These are phyloP conservation scores for Starmera caribaea DNA, from an alignment of 805 yeast species.

Conservation along the genomic window DNA sequence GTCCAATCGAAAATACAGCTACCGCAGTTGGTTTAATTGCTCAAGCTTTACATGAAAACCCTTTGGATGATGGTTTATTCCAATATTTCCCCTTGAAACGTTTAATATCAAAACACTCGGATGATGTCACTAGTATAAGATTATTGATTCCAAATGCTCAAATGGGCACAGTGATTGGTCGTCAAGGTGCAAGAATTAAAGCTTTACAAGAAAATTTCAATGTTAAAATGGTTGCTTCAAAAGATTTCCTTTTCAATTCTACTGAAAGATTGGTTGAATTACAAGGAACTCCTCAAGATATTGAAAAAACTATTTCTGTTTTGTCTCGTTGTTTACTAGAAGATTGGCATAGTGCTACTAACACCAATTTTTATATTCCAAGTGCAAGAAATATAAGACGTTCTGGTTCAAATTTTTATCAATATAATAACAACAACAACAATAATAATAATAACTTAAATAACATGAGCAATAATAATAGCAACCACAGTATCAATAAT, in stretches of 20 bases:
- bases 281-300: conserved; percentile 64
- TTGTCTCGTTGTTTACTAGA: conserved; percentile 66
- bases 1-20: conserved; percentile 60
- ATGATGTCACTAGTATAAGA: conserved; percentile 50
- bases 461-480: not conserved
- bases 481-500: too few species aligned
- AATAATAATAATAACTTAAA: conserved; percentile 18
- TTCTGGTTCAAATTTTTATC: not conserved
- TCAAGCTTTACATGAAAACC: conserved; percentile 45
- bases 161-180: conserved; percentile 84
- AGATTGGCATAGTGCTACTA: conserved; percentile 59
- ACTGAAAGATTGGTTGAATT: conserved; percentile 82
- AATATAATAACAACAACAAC: conserved; percentile 1
- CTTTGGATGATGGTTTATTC: conserved; percentile 25
- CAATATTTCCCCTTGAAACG: conserved; percentile 52
- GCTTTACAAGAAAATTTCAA: conserved; percentile 57
- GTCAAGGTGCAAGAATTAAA: conserved; percentile 73
- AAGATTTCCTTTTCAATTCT: conserved; percentile 70
- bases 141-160: conserved; percentile 74
- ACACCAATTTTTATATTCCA: conserved; percentile 57
- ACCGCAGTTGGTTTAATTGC: conserved; percentile 65
- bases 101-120: conserved; percentile 41
- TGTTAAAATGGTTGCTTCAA: conserved; percentile 81
- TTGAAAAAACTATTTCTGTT: conserved; percentile 46
- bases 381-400: conserved; percentile 11